Conservation (phyloP, 768 basidiomycete species). For the Rhizopogon vinicolor region DNA sequence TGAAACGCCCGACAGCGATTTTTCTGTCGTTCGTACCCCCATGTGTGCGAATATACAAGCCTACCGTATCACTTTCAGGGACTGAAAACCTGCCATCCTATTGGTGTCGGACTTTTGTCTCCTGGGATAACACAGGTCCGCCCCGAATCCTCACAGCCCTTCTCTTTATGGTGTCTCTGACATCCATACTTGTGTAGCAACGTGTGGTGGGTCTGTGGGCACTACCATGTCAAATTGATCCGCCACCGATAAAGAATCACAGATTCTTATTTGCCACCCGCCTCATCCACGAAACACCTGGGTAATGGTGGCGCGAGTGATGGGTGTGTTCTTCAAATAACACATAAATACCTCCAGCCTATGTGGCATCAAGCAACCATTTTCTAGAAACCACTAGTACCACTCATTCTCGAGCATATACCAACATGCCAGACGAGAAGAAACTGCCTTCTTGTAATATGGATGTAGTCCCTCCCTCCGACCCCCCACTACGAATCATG, state of each 20-base stretch:
- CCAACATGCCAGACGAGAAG: not conserved
- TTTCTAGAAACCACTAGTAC: not conserved
- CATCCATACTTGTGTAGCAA: not conserved
- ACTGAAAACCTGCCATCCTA: not conserved
- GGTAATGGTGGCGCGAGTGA: constrained; percentile 4
- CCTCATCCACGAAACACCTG: not conserved
- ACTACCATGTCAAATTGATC: not conserved
- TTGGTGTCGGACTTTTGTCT: not conserved
- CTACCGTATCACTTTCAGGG: not conserved
- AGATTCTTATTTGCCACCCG: not conserved
- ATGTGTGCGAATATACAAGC: not conserved
- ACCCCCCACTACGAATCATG: constrained; percentile 3
- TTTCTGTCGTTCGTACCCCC: not conserved
- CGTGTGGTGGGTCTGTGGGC: constrained; percentile 7
- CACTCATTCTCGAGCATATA: not conserved
- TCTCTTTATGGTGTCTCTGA: constrained; percentile 4
- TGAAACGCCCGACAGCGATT: not conserved
- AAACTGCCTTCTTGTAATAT: not conserved
- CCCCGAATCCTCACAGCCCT: not conserved
- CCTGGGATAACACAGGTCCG: not conserved
- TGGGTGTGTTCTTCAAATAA: not conserved
- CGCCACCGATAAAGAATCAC: constrained; percentile 8
- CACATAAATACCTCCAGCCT: constrained; percentile 14
- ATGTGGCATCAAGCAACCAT: not conserved
- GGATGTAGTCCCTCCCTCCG: not conserved